These are phyloP conservation scores for Rhizophagus sp. DNA, from an alignment of 192 early-diverging fungal species.

Conservation along the genomic window DNA sequence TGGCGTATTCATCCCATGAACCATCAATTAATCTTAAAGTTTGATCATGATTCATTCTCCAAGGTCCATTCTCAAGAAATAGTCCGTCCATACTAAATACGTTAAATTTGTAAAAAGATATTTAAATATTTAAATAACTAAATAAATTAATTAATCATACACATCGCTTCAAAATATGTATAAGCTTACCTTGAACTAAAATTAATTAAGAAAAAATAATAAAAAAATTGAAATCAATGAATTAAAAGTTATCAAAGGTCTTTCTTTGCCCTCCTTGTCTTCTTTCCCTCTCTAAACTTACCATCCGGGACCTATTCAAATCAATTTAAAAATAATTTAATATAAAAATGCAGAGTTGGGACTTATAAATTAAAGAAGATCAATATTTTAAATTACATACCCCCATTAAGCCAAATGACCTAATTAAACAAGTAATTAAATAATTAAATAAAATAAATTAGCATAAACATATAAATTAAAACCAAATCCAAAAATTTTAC, in stretches of 20 bases:
- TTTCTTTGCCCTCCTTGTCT: no score
- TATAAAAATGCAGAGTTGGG: background rate
- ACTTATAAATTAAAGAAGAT: background rate
- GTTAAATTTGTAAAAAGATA: background rate
- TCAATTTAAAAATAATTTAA: background rate
- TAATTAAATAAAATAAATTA: background rate
- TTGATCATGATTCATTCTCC: constrained; percentile 45
- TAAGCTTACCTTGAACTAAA: constrained; percentile 10
- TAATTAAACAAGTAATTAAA: constrained; percentile 19
- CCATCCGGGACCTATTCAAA: constrained; percentile 33
- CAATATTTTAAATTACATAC: constrained; percentile 28
- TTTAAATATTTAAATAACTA: background rate
- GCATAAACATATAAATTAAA: background rate
- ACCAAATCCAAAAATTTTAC: background rate
- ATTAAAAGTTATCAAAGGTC: no score
- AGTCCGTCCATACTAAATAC: constrained; percentile 60
- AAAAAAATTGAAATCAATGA: no score
- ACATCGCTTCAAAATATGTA: background rate
- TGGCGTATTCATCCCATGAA: constrained; percentile 62
- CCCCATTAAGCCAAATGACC: constrained; percentile 67
- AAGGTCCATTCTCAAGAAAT: constrained; percentile 62
- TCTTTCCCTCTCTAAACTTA: constrained; percentile 4
- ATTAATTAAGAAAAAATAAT: background rate
- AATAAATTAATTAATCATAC: background rate
- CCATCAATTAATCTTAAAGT: constrained; percentile 43